phyloP scores from a whole-genome alignment of 495 filamentous ascomycete species.

The Acidomyces sp. region DNA sequence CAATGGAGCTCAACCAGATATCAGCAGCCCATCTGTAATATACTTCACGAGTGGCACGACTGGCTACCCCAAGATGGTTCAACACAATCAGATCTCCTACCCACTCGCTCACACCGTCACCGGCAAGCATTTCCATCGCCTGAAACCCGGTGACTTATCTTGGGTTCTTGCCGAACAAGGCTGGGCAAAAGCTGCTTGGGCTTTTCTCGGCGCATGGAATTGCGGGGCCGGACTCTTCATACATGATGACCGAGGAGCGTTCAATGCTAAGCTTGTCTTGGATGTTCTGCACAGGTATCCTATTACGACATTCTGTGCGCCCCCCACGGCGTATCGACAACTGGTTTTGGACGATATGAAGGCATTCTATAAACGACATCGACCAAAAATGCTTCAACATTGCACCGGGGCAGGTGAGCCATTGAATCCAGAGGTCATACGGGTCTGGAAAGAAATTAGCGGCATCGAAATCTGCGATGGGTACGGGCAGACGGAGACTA shows the following conservation, averaged over 20 bases:
- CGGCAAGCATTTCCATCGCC: slow-evolving; percentile 16
- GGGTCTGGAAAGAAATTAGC: slow-evolving; percentile 13
- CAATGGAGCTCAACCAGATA: slow-evolving; percentile 3
- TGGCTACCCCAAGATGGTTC: slow-evolving; percentile 18
- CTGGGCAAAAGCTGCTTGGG: slow-evolving; percentile 22
- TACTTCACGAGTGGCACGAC: slow-evolving; percentile 21
- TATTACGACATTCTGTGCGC: slow-evolving; percentile 19
- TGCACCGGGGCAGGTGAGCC: slow-evolving; percentile 19
- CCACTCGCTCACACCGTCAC: slow-evolving; percentile 17
- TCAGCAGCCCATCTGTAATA: slow-evolving; percentile 11
- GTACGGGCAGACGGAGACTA: slow-evolving; percentile 20
- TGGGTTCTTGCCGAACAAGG: slow-evolving; percentile 20
- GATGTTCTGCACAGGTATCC: slow-evolving; percentile 15
- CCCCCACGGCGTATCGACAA: slow-evolving; percentile 19
- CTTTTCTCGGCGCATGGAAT: slow-evolving; percentile 19
- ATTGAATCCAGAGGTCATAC: slow-evolving; percentile 18
- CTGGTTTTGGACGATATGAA: slow-evolving; percentile 15
- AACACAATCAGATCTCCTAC: slow-evolving; percentile 16
- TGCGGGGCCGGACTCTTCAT: slow-evolving; percentile 18
- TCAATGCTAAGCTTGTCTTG: slow-evolving; percentile 2
- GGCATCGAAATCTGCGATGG: slow-evolving; percentile 18
- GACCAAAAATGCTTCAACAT: slow-evolving; percentile 9
- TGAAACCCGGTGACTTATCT: slow-evolving; percentile 8
- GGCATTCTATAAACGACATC: slow-evolving; percentile 3
- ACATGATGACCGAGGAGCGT: slow-evolving; percentile 14